A percentile compares a stretch with the other conserved stretches of the same genome.
phyloP scores from a whole-genome alignment of 108 stramenopile genomes.

The Aurantiochytrium sp. region DNA sequence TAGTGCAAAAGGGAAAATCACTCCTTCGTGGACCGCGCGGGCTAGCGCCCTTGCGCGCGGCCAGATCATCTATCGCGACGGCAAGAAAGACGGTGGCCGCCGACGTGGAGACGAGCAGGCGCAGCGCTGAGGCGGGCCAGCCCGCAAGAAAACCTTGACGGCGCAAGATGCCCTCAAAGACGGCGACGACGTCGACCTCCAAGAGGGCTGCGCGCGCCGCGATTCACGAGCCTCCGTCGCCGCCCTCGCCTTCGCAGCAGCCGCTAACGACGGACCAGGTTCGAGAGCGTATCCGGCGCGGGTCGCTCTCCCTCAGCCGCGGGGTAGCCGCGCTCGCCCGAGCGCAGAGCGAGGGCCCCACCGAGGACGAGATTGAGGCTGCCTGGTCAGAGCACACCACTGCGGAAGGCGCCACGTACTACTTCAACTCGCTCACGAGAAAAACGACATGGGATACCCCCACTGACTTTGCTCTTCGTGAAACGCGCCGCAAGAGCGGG shows the following conservation, averaged over 20 bases:
- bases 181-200: background rate
- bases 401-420: background rate
- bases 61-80: too few relatives aligned
- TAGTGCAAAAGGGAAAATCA: too few relatives aligned
- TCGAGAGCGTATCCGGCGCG: background rate
- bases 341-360: background rate
- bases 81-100: too few relatives aligned
- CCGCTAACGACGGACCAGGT: background rate
- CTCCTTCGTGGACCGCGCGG: too few relatives aligned
- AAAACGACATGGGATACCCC: conserved; percentile 1
- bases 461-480: background rate
- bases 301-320: background rate
- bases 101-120: too few relatives aligned
- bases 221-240: background rate
- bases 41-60: too few relatives aligned
- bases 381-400: conserved; percentile 7
- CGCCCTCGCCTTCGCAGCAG: background rate
- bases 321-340: background rate
- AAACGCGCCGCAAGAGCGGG: background rate
- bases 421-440: background rate
- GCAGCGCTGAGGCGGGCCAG: too few relatives aligned
- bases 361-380: background rate
- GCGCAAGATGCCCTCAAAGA: too few relatives aligned
- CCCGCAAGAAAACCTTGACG: too few relatives aligned
- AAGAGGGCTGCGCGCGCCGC: background rate